These are phyloP conservation scores for Cryptococcus maquisensis DNA, from an alignment of 1,284 basidiomycete species.

Conservation along the genomic window DNA sequence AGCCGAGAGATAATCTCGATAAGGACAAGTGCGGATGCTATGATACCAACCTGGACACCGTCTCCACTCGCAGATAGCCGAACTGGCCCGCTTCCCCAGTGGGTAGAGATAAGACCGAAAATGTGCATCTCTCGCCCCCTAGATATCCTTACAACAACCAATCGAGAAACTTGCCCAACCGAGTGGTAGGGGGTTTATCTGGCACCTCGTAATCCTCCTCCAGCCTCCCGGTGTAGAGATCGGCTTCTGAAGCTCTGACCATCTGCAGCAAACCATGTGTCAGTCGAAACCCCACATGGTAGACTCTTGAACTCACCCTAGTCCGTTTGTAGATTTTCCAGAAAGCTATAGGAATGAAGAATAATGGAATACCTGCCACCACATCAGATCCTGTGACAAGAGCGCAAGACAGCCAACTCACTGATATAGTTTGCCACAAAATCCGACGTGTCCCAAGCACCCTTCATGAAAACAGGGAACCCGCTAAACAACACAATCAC, in stretches of 20 bases:
- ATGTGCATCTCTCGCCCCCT: too few species aligned
- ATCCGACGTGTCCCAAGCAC: slow-evolving; percentile 40
- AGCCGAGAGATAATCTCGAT: too few species aligned
- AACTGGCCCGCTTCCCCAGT: too few species aligned
- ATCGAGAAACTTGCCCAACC: slow-evolving; percentile 14
- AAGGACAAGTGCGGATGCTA: too few species aligned
- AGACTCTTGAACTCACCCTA: neutral
- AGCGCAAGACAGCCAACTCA: too few species aligned
- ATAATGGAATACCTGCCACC: slow-evolving; percentile 17
- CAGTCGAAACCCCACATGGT: neutral
- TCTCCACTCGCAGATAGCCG: too few species aligned
- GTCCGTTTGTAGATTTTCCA: slow-evolving; percentile 16
- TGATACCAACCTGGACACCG: too few species aligned
- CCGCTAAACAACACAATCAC: too few species aligned
- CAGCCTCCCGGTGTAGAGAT: slow-evolving; percentile 14
- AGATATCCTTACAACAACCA: slow-evolving; percentile 9
- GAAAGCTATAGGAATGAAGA: slow-evolving; percentile 11
- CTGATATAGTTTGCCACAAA: slow-evolving; percentile 9
- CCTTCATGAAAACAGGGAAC: slow-evolving; percentile 54
- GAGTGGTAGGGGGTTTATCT: slow-evolving; percentile 10
- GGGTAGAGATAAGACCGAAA: too few species aligned
- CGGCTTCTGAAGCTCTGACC: slow-evolving; percentile 11
- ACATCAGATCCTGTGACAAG: too few species aligned
- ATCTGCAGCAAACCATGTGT: slow-evolving; percentile 6
- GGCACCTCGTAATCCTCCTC: slow-evolving; percentile 8